phyloP scores from a whole-genome alignment of 2,329 filamentous ascomycete species.

The Sporothrix curviconia region DNA sequence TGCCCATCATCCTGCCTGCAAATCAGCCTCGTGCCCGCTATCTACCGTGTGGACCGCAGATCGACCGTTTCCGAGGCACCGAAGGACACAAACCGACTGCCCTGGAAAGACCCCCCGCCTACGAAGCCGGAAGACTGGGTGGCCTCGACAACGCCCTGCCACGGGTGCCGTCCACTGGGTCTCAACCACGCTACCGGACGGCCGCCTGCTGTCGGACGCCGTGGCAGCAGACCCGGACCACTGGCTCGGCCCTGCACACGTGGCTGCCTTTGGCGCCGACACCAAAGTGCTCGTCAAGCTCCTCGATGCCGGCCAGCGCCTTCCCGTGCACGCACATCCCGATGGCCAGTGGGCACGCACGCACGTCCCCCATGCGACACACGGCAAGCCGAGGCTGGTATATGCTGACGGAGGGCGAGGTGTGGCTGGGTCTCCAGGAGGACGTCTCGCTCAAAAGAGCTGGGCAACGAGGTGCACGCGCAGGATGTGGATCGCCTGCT shows the following conservation, averaged over 20 bases:
- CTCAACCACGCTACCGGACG: not conserved
- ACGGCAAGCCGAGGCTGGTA: conserved; percentile 10
- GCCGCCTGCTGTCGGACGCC: not conserved
- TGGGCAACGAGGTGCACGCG: too few species aligned
- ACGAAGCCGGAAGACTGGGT: conserved; percentile 8
- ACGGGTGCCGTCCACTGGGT: not conserved
- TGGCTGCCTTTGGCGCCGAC: not conserved
- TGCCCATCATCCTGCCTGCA: not conserved
- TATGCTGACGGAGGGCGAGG: not conserved
- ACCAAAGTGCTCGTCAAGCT: conserved; percentile 7
- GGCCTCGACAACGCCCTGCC: conserved; percentile 2
- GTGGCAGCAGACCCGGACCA: not conserved
- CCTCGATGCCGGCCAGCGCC: conserved; percentile 3
- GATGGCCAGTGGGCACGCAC: not conserved
- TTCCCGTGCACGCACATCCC: conserved; percentile 7
- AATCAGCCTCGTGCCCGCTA: not conserved
- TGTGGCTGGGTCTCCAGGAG: not conserved
- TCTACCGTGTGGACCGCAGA: not conserved
- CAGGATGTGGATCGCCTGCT: too few species aligned
- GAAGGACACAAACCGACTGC: too few species aligned
- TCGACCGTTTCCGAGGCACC: not conserved
- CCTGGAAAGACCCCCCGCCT: not conserved
- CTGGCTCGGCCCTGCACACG: conserved; percentile 1
- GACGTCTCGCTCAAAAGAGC: not conserved
- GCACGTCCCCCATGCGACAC: not conserved